Evolutionary conservation across 305 asterid species (phyloP).

Genomic region (Striga hermonthica): DNA sequence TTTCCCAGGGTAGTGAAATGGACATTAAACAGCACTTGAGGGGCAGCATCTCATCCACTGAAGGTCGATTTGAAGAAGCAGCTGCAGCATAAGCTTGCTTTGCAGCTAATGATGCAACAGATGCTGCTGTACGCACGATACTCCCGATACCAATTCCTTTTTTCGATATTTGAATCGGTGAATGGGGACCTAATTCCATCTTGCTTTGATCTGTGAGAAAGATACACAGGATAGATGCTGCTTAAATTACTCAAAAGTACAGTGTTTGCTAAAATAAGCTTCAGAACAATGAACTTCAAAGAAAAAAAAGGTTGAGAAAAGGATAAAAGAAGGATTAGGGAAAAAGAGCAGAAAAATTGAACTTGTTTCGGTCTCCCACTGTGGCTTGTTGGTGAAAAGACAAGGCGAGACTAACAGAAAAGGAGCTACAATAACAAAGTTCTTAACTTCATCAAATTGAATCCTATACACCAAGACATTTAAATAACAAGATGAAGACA

Average conservation of each 20-base stretch:
- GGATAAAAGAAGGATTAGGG: no score
- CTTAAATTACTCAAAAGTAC: conserved; percentile 10
- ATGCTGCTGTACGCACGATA: conserved; percentile 81
- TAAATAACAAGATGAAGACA: conserved; percentile 21
- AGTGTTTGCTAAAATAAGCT: no score
- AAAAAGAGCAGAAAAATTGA: no score
- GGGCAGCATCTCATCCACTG: conserved; percentile 83
- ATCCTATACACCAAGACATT: neutral
- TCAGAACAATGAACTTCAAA: neutral
- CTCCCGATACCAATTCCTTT: conserved; percentile 60
- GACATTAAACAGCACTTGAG: conserved; percentile 96
- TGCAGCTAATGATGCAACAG: conserved; percentile 92
- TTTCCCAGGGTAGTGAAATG: conserved; percentile 90
- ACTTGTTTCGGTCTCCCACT: no score
- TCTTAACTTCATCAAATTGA: conserved; percentile 8
- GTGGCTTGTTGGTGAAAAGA: no score
- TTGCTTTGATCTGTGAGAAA: conserved; percentile 74
- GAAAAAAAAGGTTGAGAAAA: no score
- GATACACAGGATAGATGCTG: conserved; percentile 10
- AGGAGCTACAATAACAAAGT: neutral
- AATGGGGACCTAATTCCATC: conserved; percentile 53
- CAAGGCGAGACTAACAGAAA: no score
- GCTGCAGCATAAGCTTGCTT: conserved; percentile 96
- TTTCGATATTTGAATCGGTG: conserved; percentile 50
- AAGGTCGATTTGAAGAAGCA: conserved; percentile 62